A percentile compares a stretch with the other conserved stretches of the same genome.
These are phyloP conservation scores for Fusarium chuoi DNA, from an alignment of 2,329 filamentous ascomycete genomes.

Conservation along the genomic window DNA sequence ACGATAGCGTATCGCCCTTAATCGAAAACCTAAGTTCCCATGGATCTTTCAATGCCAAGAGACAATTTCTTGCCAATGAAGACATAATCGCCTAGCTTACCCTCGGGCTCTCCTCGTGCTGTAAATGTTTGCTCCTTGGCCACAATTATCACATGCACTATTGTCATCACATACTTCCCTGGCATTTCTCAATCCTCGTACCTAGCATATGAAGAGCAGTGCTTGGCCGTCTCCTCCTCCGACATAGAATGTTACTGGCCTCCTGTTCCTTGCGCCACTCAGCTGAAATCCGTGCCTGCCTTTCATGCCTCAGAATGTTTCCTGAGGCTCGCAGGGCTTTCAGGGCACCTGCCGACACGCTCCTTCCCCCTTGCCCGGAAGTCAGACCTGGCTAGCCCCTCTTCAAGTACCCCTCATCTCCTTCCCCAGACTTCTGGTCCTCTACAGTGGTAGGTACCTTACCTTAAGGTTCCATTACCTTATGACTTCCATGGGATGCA, in stretches of 20 bases:
- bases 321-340: constrained; percentile 19
- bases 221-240: not conserved
- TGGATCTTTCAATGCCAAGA: not conserved
- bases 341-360: constrained; percentile 1
- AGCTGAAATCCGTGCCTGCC: not conserved
- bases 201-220: not conserved
- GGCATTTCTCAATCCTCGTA: not conserved
- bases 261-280: not conserved
- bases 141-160: not conserved
- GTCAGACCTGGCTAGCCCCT: not conserved
- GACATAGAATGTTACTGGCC: not conserved
- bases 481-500: not conserved
- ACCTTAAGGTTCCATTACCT: not conserved
- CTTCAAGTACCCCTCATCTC: not conserved
- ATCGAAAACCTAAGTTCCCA: not conserved
- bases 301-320: not conserved
- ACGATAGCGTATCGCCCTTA: not conserved
- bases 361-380: constrained; percentile 19
- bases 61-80: not conserved
- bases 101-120: not conserved
- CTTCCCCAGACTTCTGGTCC: constrained; percentile 14
- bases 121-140: not conserved
- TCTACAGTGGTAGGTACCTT: not conserved
- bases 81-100: not conserved
- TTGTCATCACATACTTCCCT: not conserved